A percentile compares a stretch with the other conserved stretches of the same genome.
Evolutionary conservation across 176 grass and related monocot species (phyloP).

Genomic region (Melocanna baccifera): DNA sequence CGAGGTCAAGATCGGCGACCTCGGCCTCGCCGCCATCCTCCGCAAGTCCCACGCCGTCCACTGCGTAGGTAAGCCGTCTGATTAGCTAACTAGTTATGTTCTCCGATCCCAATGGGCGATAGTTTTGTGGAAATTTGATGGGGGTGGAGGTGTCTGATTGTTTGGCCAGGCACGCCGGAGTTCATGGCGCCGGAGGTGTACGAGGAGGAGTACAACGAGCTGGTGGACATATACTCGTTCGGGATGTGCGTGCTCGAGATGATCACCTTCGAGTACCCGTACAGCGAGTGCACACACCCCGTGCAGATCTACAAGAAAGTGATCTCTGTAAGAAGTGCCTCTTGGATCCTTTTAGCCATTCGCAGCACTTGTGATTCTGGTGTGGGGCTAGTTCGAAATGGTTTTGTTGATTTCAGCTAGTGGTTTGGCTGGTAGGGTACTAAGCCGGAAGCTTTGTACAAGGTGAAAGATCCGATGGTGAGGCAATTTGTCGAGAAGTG

Average conservation of each 20-base stretch:
- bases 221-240: slow-evolving; percentile 96
- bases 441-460: slow-evolving; percentile 80
- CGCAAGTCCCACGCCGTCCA: slow-evolving; percentile 84
- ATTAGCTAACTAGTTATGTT: slow-evolving; percentile 1
- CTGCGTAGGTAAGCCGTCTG: slow-evolving; percentile 59
- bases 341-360: neutral
- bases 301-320: slow-evolving; percentile 99
- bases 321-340: slow-evolving; percentile 64
- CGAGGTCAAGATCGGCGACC: slow-evolving; percentile 93
- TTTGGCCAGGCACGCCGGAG: slow-evolving; percentile 70
- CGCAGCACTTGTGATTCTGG: neutral
- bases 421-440: slow-evolving; percentile 62
- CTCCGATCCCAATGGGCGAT: neutral
- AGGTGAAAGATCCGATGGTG: slow-evolving; percentile 62
- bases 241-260: slow-evolving; percentile 98
- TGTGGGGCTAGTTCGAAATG: neutral
- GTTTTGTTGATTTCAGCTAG: slow-evolving; percentile 35
- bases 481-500: slow-evolving; percentile 84
- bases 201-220: slow-evolving; percentile 90
- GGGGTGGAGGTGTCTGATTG: neutral
- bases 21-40: slow-evolving; percentile 90
- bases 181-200: slow-evolving; percentile 99
- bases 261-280: slow-evolving; percentile 94
- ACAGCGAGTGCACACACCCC: slow-evolving; percentile 84
- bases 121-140: slow-evolving; percentile 19